Base-by-base conservation (phyloP, 1,139 yeast genomes). In the Yarrowia galli region DNA sequence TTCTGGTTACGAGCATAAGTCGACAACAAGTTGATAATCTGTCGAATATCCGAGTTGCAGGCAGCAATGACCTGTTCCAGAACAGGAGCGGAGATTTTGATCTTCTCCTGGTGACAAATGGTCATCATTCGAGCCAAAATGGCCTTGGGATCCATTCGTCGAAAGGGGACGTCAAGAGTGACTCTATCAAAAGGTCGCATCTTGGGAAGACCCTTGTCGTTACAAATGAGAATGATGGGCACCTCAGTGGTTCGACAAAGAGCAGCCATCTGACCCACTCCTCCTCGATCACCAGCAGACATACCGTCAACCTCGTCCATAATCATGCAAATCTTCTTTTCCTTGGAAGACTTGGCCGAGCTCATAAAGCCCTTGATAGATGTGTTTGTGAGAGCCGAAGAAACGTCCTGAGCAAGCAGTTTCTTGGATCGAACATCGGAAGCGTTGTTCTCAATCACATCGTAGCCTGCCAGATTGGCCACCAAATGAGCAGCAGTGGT, bases 271-370 rank as follows among this genome's bases (percentile, higher is more conserved):
- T 95, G 97, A 32, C 98, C 98, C 23, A 96, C 97, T 71, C 99
- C 99, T 71, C 99, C 99, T 74, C 96, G 89, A 78, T 96, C 99
- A 71, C 99, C 99, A 74, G 96, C 92, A 54, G 97, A 91, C 99
- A 96, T 95, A 72, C 99, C 99, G 78, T 96, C 99, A 40, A 96
- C 99, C 79, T 96, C 99, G 79, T 96, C 99, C 98, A 96, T 92
- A 71, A 96, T 89, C 66, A 95, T 83, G 67, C 93, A 92, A 73
- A 93, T 87, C 68, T 85, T 87, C 69, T 84, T 83, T 65, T 81
- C 79, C 58, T 71, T 74, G 49, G 40, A 40, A 9, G 66, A 75
- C 18, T 77, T 79, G 42, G 79, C 79, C 42, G 80, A 76, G 58
- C 84, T 81, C 79, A 91, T 88, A 74, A 81, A 92, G 0, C 97